phyloP scores from a whole-genome alignment of 1,139 yeast species.

The Nadsonia commutata region DNA sequence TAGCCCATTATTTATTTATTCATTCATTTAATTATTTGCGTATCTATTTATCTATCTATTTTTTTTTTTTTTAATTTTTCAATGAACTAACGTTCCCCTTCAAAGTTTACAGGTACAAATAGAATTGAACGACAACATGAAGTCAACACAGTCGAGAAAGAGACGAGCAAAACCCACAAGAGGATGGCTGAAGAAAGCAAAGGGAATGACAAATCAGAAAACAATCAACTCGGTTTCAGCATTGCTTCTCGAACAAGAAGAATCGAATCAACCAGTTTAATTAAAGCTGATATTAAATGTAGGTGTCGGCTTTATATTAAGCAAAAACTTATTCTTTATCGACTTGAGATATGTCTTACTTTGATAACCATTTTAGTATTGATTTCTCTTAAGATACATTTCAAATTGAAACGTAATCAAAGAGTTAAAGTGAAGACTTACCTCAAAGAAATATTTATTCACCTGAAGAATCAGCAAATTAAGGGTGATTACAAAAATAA shows the following conservation, averaged over 20 bases:
- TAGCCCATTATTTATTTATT: not conserved
- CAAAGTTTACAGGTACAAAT: too few species aligned
- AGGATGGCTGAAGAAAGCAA: not conserved
- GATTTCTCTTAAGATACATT: not conserved
- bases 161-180: not conserved
- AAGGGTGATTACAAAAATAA: not conserved
- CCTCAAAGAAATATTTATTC: not conserved
- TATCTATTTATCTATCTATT: not conserved
- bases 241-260: not conserved
- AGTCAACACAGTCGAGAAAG: not conserved
- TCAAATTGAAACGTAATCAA: not conserved
- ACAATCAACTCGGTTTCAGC: not conserved
- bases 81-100: too few species aligned
- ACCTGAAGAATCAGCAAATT: not conserved
- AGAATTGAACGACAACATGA: too few species aligned
- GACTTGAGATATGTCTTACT: not conserved
- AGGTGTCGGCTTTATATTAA: not conserved
- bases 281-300: not conserved
- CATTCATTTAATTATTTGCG: not conserved
- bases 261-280: not conserved
- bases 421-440: not conserved
- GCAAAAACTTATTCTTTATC: not conserved
- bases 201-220: not conserved
- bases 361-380: not conserved
- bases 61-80: not conserved